These are phyloP conservation scores for Cryptococcus sp. DNA, from an alignment of 1,284 basidiomycete genomes.

Conservation along the genomic window DNA sequence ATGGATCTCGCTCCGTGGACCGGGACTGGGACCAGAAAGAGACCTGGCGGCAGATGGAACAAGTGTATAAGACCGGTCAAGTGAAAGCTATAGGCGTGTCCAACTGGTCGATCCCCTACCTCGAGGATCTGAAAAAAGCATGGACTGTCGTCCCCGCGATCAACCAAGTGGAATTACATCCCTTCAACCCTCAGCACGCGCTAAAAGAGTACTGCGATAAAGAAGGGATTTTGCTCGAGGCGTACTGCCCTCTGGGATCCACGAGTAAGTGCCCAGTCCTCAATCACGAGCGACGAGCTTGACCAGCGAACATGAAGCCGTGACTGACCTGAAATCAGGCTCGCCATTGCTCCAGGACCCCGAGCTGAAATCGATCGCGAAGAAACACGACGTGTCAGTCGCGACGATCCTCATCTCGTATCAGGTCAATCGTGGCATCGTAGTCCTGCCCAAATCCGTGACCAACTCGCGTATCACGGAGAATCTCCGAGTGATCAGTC, in stretches of 20 bases:
- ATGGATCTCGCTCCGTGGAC: conserved; percentile 69
- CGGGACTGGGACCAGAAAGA: conserved; percentile 66
- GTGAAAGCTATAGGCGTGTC: conserved; percentile 72
- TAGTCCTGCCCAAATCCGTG: conserved; percentile 74
- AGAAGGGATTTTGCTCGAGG: conserved; percentile 72
- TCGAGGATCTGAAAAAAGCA: conserved; percentile 58
- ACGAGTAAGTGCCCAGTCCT: conserved; percentile 50
- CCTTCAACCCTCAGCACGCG: conserved; percentile 69
- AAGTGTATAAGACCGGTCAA: conserved; percentile 65
- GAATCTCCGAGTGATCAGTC: conserved; percentile 50
- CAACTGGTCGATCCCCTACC: conserved; percentile 42
- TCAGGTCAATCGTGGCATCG: conserved; percentile 57
- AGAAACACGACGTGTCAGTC: conserved; percentile 62
- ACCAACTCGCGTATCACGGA: conserved; percentile 62
- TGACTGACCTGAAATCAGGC: too few relatives aligned
- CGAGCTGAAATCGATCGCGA: conserved; percentile 63
- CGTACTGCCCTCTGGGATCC: conserved; percentile 82
- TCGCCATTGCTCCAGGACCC: conserved; percentile 57
- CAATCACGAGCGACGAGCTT: too few relatives aligned
- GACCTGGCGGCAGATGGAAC: conserved; percentile 84
- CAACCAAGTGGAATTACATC: conserved; percentile 72
- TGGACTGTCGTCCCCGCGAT: conserved; percentile 66
- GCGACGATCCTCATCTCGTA: conserved; percentile 56
- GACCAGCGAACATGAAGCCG: too few relatives aligned
- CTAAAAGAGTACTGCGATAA: conserved; percentile 67